Conservation (phyloP, 1,139 yeast genomes). For the Kurtzmaniella quercitrusa region DNA sequence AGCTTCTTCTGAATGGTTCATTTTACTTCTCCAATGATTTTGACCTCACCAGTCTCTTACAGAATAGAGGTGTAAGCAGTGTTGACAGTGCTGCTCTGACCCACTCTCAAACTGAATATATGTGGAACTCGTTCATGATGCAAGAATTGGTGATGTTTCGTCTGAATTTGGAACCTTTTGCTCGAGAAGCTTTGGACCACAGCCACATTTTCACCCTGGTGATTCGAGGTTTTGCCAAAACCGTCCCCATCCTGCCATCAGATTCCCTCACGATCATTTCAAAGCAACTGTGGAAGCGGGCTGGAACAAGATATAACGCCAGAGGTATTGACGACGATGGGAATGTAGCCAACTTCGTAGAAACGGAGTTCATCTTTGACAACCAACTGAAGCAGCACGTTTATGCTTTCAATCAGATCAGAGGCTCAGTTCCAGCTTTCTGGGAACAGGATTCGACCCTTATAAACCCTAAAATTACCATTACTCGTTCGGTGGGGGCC, state of each 20-base stretch:
- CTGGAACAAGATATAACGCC: slow-evolving; percentile 92
- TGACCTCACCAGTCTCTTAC: slow-evolving; percentile 81
- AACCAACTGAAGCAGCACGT: slow-evolving; percentile 42
- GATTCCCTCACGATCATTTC: slow-evolving; percentile 79
- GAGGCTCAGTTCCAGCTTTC: slow-evolving; percentile 94
- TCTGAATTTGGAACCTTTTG: slow-evolving; percentile 58
- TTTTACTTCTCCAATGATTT: slow-evolving; percentile 91
- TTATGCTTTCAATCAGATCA: slow-evolving; percentile 76
- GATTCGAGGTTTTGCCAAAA: slow-evolving; percentile 91
- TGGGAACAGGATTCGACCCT: slow-evolving; percentile 96
- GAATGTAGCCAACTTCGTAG: slow-evolving; percentile 93
- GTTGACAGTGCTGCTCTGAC: slow-evolving; percentile 14
- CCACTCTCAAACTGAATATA: slow-evolving; percentile 72
- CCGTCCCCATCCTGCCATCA: slow-evolving; percentile 52
- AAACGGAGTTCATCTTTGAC: slow-evolving; percentile 76
- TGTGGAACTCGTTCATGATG: slow-evolving; percentile 97
- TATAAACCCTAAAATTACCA: slow-evolving; percentile 78
- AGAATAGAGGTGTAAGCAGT: slow-evolving; percentile 56
- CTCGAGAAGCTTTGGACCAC: slow-evolving; percentile 58
- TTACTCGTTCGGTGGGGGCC: slow-evolving; percentile 87
- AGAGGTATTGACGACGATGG: slow-evolving; percentile 96
- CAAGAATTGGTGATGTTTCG: slow-evolving; percentile 74
- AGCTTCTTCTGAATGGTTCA: slow-evolving; percentile 79
- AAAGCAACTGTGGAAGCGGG: slow-evolving; percentile 91
- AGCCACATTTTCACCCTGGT: slow-evolving; percentile 85